Evolutionary conservation across 176 grass and related monocot species (phyloP).

Genomic region (Musa schizocarpa): DNA sequence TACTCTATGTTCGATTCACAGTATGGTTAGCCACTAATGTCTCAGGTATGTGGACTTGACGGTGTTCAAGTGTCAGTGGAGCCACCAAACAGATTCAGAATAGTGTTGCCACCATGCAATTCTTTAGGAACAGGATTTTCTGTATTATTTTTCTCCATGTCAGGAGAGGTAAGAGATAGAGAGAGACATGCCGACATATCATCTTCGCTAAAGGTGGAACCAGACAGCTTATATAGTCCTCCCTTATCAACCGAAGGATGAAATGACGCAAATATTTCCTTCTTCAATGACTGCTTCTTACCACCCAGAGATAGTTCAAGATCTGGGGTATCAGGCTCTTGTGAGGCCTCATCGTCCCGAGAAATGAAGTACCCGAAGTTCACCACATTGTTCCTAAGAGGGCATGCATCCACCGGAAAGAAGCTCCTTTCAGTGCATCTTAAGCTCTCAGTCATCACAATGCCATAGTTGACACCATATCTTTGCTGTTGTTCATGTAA

Average conservation of each 20-base stretch:
- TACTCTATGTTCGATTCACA: neutral
- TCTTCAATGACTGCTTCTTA: neutral
- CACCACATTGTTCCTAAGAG: neutral
- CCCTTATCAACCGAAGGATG: neutral
- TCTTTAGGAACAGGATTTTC: neutral
- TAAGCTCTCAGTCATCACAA: neutral
- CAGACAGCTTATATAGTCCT: neutral
- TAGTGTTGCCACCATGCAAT: neutral
- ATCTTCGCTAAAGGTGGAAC: neutral
- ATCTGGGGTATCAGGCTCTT: neutral
- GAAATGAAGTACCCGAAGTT: neutral
- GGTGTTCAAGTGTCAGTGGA: neutral
- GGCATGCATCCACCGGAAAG: neutral
- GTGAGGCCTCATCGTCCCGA: neutral
- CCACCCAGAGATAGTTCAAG: conserved; percentile 3
- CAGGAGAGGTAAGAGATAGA: neutral
- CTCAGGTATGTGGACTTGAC: neutral
- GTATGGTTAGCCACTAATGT: neutral
- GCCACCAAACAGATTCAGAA: neutral
- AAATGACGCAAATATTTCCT: neutral
- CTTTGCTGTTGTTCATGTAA: neutral
- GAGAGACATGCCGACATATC: neutral
- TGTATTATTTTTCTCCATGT: neutral
- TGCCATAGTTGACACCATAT: neutral
- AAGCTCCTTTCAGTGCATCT: neutral